These are phyloP conservation scores for Ustilago shanxiensis DNA, from an alignment of 1,284 basidiomycete genomes.

Conservation along the genomic window DNA sequence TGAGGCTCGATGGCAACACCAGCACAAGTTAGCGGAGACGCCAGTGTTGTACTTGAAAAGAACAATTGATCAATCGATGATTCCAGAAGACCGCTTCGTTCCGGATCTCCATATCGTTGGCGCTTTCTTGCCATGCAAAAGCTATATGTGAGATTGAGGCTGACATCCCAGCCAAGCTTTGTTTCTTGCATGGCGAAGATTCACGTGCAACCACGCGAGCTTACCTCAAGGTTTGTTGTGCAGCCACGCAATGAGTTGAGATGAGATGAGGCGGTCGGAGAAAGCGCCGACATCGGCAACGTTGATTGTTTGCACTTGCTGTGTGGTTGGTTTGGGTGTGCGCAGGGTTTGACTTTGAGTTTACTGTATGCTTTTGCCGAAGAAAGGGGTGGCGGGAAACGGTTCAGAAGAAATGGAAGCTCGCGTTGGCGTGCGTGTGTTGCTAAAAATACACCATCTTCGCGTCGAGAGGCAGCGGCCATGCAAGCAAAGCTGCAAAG, in stretches of 20 bases:
- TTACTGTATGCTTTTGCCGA: neutral
- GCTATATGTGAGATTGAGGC: too few relatives aligned
- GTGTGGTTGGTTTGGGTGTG: too few relatives aligned
- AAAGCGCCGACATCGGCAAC: neutral
- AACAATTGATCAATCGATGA: neutral
- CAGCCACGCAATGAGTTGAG: too few relatives aligned
- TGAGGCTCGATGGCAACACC: neutral
- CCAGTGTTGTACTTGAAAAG: neutral
- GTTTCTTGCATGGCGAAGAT: neutral
- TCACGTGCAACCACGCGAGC: conserved; percentile 7
- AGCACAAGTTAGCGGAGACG: neutral
- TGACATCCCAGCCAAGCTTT: neutral
- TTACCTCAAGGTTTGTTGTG: neutral
- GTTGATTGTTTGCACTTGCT: too few relatives aligned
- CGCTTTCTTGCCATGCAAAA: neutral
- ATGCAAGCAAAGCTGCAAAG: neutral
- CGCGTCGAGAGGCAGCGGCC: neutral
- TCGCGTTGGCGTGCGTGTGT: neutral
- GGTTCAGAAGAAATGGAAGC: neutral
- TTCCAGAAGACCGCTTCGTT: neutral
- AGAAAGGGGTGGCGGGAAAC: neutral
- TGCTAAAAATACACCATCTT: conserved; percentile 9
- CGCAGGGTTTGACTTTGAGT: neutral
- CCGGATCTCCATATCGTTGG: neutral
- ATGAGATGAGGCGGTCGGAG: too few relatives aligned